A percentile compares a stretch with the other conserved stretches of the same genome.
These are phyloP conservation scores for Annona squamosa DNA, from an alignment of 164 flowering plant species.

Conservation along the genomic window DNA sequence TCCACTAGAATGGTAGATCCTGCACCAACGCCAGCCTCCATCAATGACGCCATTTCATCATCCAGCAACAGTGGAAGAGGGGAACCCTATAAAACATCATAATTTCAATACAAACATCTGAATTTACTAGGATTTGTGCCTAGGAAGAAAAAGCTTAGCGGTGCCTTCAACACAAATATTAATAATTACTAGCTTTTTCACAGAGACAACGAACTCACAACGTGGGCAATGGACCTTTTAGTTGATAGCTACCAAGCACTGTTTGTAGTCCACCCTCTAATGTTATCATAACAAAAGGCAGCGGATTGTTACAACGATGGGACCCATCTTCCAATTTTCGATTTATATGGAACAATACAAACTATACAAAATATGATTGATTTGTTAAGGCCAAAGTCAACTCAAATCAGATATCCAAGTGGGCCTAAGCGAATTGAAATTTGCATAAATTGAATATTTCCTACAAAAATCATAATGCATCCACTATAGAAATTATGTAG, in stretches of 20 bases:
- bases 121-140: background rate
- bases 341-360: too few relatives aligned
- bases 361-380: too few relatives aligned
- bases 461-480: too few relatives aligned
- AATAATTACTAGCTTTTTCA: background rate
- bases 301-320: too few relatives aligned
- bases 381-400: too few relatives aligned
- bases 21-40: constrained; percentile 59
- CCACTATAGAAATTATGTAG: too few relatives aligned
- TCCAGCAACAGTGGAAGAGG: constrained; percentile 67
- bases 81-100: constrained; percentile 47
- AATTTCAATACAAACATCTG: background rate
- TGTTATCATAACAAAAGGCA: too few relatives aligned
- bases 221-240: background rate
- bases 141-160: background rate
- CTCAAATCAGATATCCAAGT: too few relatives aligned
- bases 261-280: too few relatives aligned
- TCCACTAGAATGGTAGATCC: constrained; percentile 69
- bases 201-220: background rate
- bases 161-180: background rate
- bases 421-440: too few relatives aligned
- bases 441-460: too few relatives aligned
- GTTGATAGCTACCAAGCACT: background rate
- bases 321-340: too few relatives aligned
- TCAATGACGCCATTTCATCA: constrained; percentile 73